Evolutionary conservation across 805 yeast species (phyloP), one percentile per base, ranked within the genome.

Genomic region (Debaryomyces tyrocola): DNA sequence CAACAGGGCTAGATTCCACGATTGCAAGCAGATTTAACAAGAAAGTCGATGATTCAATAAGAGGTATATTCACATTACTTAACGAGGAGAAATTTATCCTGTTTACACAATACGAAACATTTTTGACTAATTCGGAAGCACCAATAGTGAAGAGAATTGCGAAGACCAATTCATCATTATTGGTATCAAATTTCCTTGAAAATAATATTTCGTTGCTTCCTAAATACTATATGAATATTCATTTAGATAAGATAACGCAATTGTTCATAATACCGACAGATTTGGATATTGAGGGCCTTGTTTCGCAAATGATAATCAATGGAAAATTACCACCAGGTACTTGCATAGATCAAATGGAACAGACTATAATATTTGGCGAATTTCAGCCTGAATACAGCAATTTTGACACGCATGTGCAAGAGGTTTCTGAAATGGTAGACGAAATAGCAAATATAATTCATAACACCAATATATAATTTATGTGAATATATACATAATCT

Each of bases 301-400:
- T 71, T 5, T 52, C 57, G 33, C 55, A 54, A n/a, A 72, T 73
- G 76, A 68, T 73, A 37, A 53, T 59, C 17, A 50, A 49, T 15
- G 60, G 63, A 38, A 69, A 70, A 47, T 55, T 73, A 14, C 66
- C 67, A 1, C 37, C 46, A 9, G 56, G 56, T 11, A 59, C 69
- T 6, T 57, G 53, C 38, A 62, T 73, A 20, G 73, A 73, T 58
- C 77, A 72, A 50, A 36, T 61, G 11, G 47, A 56, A 7, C 52
- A 51, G 6, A 33, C 59, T 6, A 49, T 73, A 33, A 46, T 53
- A 4, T 67, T 70, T 47, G 59, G 58, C 6, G 39, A 31, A 3
- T 20, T 14, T 8, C 51, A 48, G 29, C 44, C 44, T 2, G 48
- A 38, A n/a, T 15, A 31, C 14, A 40, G 41, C 31, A 43, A 42